Percentiles rank a stretch among this genome's conserved stretches.
These are phyloP conservation scores for Ostreobium quekettii DNA, from an alignment of 139 green algal species.

Conservation along the genomic window DNA sequence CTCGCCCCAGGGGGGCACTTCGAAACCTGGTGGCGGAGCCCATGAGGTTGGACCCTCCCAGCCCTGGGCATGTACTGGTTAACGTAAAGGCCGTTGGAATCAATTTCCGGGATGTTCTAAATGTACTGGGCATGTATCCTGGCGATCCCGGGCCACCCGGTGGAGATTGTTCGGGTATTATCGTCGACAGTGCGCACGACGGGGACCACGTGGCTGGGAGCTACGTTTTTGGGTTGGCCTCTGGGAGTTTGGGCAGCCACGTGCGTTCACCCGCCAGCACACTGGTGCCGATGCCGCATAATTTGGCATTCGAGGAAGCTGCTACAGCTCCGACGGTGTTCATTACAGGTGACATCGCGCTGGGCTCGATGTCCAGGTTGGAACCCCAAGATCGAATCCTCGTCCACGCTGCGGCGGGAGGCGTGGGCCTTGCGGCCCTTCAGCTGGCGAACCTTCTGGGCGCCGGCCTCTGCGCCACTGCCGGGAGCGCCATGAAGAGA, in stretches of 20 bases:
- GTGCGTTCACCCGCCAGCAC: conserved; percentile 30
- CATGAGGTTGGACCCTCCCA: conserved; percentile 12
- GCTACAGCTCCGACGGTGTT: conserved; percentile 61
- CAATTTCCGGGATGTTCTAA: conserved; percentile 79
- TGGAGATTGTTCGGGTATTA: conserved; percentile 58
- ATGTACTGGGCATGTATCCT: conserved; percentile 64
- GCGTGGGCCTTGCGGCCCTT: conserved; percentile 60
- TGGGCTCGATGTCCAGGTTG: conserved; percentile 27
- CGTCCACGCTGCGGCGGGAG: conserved; percentile 66
- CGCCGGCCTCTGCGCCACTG: conserved; percentile 35
- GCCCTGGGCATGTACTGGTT: conserved; percentile 34
- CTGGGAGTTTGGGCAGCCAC: conserved; percentile 52
- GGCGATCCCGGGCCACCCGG: conserved; percentile 57
- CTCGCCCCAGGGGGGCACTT: conserved; percentile 38
- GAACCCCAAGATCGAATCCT: conserved; percentile 32
- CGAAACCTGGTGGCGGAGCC: conserved; percentile 31
- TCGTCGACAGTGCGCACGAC: conserved; percentile 29
- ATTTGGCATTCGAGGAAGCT: conserved; percentile 45
- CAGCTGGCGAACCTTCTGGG: conserved; percentile 40
- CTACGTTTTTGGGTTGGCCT: conserved; percentile 66
- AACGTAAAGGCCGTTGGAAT: conserved; percentile 62
- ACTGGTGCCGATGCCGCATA: conserved; percentile 49
- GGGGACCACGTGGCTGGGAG: conserved; percentile 32
- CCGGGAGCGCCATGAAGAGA: conserved; percentile 51
- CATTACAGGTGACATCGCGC: conserved; percentile 53